A percentile compares a stretch with the other conserved stretches of the same genome.
phyloP scores from a whole-genome alignment of 345 rosid genomes.

The Psidium friedrichsthalianum region DNA sequence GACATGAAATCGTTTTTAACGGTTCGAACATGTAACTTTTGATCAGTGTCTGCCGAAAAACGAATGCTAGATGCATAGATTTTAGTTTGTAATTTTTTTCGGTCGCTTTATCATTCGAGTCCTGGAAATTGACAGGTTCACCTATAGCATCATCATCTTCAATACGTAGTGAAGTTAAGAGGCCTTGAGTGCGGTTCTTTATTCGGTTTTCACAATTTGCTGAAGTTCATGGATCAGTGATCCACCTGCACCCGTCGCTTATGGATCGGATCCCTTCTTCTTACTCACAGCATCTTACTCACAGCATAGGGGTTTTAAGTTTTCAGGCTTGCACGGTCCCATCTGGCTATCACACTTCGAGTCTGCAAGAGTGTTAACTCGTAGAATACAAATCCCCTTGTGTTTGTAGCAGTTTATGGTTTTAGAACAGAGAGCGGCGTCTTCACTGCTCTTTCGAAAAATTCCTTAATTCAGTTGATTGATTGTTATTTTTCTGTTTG shows the following conservation, averaged over 20 bases:
- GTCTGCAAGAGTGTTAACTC: not conserved
- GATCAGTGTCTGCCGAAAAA: too few species aligned
- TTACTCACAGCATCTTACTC: not conserved
- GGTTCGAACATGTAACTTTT: too few species aligned
- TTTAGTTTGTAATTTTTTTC: not conserved
- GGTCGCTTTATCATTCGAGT: not conserved
- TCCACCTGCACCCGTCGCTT: not conserved
- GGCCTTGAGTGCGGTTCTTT: not conserved
- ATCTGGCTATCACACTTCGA: not conserved
- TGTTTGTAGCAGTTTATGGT: not conserved
- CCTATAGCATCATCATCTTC: not conserved
- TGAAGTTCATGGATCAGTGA: not conserved
- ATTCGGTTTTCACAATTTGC: not conserved
- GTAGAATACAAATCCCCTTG: not conserved
- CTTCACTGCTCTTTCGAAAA: not conserved
- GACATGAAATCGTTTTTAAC: not conserved
- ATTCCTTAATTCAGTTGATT: not conserved
- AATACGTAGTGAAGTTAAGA: not conserved
- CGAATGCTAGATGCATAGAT: too few species aligned
- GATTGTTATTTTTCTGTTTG: not conserved
- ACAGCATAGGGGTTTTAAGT: not conserved
- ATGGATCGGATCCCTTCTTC: not conserved
- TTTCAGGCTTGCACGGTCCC: not conserved
- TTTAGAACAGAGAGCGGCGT: too few species aligned
- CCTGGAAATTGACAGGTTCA: not conserved